These are phyloP conservation scores for Pythium aphanidermatum DNA, from an alignment of 352 stramenopile genomes.

Conservation along the genomic window DNA sequence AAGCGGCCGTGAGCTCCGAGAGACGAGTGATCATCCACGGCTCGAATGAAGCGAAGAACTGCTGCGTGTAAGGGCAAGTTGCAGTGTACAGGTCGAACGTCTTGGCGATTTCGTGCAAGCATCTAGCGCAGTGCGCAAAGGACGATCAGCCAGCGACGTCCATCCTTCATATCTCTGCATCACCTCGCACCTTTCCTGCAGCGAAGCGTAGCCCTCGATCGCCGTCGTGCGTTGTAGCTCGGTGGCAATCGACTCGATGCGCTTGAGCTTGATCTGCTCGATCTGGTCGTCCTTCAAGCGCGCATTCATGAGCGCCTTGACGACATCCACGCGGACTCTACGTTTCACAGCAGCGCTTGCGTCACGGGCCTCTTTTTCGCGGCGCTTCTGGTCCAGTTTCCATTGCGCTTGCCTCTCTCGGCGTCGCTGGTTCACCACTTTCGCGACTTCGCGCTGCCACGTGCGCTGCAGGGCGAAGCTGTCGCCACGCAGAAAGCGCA, in stretches of 20 bases:
- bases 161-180: neutral
- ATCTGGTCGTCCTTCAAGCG: constrained; percentile 72
- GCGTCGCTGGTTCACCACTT: constrained; percentile 34
- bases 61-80: constrained; percentile 48
- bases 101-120: constrained; percentile 63
- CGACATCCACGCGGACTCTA: constrained; percentile 62
- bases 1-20: constrained; percentile 50
- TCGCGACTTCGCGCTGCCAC: constrained; percentile 57
- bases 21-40: constrained; percentile 73
- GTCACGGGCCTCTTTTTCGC: constrained; percentile 24
- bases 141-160: neutral
- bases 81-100: constrained; percentile 69
- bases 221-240: constrained; percentile 40
- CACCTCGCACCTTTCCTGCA: constrained; percentile 47
- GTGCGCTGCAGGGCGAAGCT: constrained; percentile 60
- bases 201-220: constrained; percentile 10
- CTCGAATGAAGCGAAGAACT: constrained; percentile 61
- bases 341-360: constrained; percentile 28
- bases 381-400: constrained; percentile 35
- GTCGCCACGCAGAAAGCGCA: too few species aligned
- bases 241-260: constrained; percentile 48
- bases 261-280: constrained; percentile 57
- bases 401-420: constrained; percentile 44
- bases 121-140: constrained; percentile 26
- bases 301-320: constrained; percentile 63